Evolutionary conservation across 495 filamentous ascomycete species (phyloP), one percentile per base, ranked within the genome.

Genomic region (Tuber borchii): DNA sequence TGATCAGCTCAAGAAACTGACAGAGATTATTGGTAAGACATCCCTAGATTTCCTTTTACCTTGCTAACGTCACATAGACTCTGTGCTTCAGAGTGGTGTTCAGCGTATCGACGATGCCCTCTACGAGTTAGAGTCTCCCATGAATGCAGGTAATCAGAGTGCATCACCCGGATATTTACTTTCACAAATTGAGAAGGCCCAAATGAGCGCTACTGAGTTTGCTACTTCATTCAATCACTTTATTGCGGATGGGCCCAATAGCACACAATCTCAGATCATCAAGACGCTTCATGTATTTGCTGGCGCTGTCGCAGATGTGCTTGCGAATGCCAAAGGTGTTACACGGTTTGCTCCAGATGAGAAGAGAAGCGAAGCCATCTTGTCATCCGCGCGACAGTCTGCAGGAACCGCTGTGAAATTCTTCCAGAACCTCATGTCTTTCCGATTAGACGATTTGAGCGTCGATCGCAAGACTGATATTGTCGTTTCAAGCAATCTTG

Each of bases 81-180:
- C 95, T 5, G 95, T 99, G 46, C 87, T 99, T 48, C 93, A 97
- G 84, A 90, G 93, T 71, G 96, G 93, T 82, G 93, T 98, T 73
- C 91, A 94, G 84, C 91, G 95, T 56, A 94, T 99, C 68, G 95
- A 99, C 81, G 95, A 99, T 84, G 93, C 95, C 71, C 85, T 99
- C 39, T 99, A 99, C 84, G 95, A 99, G 84, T 87, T 99, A 40
- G 95, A 99, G 83, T 97, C 95, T 7, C 90, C 92, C 72, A 98
- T 97, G 93, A 95, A 97, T 84, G 95, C 95, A 68, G 95, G 95
- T 81, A 99, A 99, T 85, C 95, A 97, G 86, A 98, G 94, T 80
- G 95, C 95, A 3, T 96, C 94, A 40, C 93, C 95, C n/a, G 89
- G 94, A 2, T 97, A 97, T 82, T 93, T 99, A 34, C 87, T 97